Base-by-base conservation (phyloP, 345 rosid genomes). In the Salix exigua region DNA sequence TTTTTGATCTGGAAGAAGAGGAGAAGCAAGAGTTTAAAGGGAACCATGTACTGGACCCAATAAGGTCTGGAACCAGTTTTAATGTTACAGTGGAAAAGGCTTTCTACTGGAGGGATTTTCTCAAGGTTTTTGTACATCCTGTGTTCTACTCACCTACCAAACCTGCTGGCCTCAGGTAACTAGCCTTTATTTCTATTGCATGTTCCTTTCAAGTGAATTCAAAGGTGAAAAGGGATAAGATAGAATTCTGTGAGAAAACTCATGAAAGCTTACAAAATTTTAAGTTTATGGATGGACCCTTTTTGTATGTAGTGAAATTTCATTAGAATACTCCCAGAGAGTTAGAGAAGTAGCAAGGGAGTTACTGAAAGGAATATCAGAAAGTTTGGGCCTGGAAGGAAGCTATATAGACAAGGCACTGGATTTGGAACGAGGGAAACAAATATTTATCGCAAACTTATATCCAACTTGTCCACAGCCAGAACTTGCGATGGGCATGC, bases 391-490 rank as follows among this genome's bases (percentile, higher is more conserved):
- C 31, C 63, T 90, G 44, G 88, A 86, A 66, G 58, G 64, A 2
- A 17, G 44, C 44, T 79, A 82, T 35, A 82, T 86, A 17, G 82
- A 85, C 7, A 67, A 77, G 79, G 62, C 77, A 14, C 0, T 85
- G 77, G 61, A 81, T 28, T 42, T 85, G 17, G 87, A 82, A n/a
- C 46, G 78, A 2, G 82, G 90, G 13, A 50, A 79, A 0, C 88
- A 87, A 38, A 14, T 82, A 2, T 51, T 83, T 13, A 21, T 21
- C 0, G 86, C 85, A 0, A 89, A 88, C 71, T 67, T 81, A 11
- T 89, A 89, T 61, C 89, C 93, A 2, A 81, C 91, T 7, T 89
- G 93, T 75, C 88, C 88, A 17, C 84, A 88, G 72, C 93, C 93
- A n/a, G 87, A 86, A 18, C 84, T 78, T 2, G 89, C 88, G 25